Evolutionary conservation across 2,329 filamentous ascomycete species (phyloP).

Genomic region (Rhynchosporium secalis): DNA sequence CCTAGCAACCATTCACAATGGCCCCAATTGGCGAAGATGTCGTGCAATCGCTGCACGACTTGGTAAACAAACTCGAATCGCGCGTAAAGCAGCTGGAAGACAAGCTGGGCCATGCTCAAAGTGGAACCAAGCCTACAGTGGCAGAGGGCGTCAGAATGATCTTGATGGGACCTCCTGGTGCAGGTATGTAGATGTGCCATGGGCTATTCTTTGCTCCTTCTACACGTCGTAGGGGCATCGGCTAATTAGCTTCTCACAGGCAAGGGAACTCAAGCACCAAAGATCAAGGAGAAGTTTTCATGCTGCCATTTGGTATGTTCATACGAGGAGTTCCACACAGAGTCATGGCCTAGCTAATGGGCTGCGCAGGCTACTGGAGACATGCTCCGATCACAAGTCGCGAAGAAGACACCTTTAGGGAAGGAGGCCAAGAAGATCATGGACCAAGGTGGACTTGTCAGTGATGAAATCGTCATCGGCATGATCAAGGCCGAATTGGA

Average conservation of each 20-base stretch:
- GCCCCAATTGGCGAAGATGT: slow-evolving; percentile 80
- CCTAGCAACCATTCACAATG: slow-evolving; percentile 59
- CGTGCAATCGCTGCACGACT: slow-evolving; percentile 79
- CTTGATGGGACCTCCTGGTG: slow-evolving; percentile 94
- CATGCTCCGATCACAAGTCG: slow-evolving; percentile 97
- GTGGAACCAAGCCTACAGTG: slow-evolving; percentile 52
- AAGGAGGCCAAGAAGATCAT: slow-evolving; percentile 99
- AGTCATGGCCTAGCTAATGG: slow-evolving; percentile 29
- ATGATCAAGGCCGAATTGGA: slow-evolving; percentile 99
- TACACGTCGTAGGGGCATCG: slow-evolving; percentile 18
- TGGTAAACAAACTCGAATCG: slow-evolving; percentile 79
- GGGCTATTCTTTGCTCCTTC: slow-evolving; percentile 9
- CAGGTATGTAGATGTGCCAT: slow-evolving; percentile 64
- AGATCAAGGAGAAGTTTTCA: slow-evolving; percentile 96
- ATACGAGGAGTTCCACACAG: not conserved
- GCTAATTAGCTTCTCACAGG: slow-evolving; percentile 54
- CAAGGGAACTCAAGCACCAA: slow-evolving; percentile 97
- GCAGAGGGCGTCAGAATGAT: slow-evolving; percentile 87
- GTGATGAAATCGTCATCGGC: slow-evolving; percentile 98
- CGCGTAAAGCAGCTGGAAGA: slow-evolving; percentile 84
- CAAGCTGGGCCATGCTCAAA: slow-evolving; percentile 57
- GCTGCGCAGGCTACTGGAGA: slow-evolving; percentile 82
- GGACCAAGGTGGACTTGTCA: slow-evolving; percentile 96
- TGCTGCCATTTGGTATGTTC: slow-evolving; percentile 88
- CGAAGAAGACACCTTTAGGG: slow-evolving; percentile 93